These are phyloP conservation scores for Lithohypha guttulata DNA, from an alignment of 2,329 filamentous ascomycete genomes.

Conservation along the genomic window DNA sequence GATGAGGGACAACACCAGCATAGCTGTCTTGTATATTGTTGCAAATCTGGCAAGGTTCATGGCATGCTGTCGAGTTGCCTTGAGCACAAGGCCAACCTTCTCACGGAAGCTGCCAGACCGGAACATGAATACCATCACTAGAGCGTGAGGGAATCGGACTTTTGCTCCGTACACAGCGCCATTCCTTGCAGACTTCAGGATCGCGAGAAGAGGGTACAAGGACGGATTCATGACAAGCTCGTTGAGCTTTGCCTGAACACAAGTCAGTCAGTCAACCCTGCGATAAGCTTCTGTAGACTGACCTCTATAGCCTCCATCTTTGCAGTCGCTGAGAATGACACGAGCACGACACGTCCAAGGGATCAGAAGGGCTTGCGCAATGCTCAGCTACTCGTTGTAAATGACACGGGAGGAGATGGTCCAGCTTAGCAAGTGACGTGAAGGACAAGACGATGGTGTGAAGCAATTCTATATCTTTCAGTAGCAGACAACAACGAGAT, in stretches of 20 bases:
- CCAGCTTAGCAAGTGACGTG: not conserved
- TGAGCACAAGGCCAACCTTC: slow-evolving; percentile 66
- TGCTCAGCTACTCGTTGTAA: no score
- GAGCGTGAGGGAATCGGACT: slow-evolving; percentile 93
- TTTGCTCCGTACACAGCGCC: slow-evolving; percentile 94
- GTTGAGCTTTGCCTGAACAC: slow-evolving; percentile 57
- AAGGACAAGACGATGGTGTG: not conserved
- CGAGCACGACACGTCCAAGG: no score
- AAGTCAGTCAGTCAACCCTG: no score
- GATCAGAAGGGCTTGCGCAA: no score
- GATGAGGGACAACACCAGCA: slow-evolving; percentile 60
- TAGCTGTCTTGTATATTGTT: slow-evolving; percentile 73
- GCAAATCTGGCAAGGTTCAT: slow-evolving; percentile 87
- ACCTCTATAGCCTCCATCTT: slow-evolving; percentile 10
- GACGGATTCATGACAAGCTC: slow-evolving; percentile 68
- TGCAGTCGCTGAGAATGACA: no score
- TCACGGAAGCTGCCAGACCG: slow-evolving; percentile 80
- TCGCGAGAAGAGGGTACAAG: slow-evolving; percentile 72
- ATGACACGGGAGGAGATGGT: no score
- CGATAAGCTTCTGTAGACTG: no score
- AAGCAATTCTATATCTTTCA: not conserved
- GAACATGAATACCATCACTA: slow-evolving; percentile 98
- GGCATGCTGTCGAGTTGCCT: slow-evolving; percentile 82
- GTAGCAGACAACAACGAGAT: not conserved
- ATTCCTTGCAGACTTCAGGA: slow-evolving; percentile 91